Base-by-base conservation (phyloP, 176 grass and related monocot species). In the Juncus effusus region DNA sequence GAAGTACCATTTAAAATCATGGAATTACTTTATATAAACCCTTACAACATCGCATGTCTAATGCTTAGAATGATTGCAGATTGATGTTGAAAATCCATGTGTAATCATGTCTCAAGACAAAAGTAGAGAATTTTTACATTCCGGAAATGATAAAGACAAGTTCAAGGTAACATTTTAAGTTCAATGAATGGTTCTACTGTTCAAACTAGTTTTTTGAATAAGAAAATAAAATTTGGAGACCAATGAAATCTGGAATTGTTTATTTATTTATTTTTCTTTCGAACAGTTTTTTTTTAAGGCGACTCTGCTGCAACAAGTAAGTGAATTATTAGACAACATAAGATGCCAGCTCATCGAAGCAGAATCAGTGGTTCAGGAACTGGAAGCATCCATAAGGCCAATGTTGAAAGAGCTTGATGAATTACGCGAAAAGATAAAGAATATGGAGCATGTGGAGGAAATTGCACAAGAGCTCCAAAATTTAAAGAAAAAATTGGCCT, bases 81-180 rank as follows among this genome's bases (percentile, higher is more conserved):
- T 96, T 65, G 93, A 91, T 68, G 87, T 96, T 75, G 93, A 96
- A 75, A 96, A 96, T 77, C 87, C 93, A 66, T 96, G 93, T 84
- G 93, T 96, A 38, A 91, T 96, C 62, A 96, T 91, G 87, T 91
- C 79, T 55, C 93, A 96, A 76, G 93, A 96, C 77, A 96, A 91
- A 80, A 96, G 93, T 72, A 85, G 87, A 81, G 93, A 91, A 74
- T 96, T 96, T 65, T 81, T 96, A 44, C 87, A 96, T 83, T 96
- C 93, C 53, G 87, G 93, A 64, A 96, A 86, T 65, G 77, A 91
- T 62, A 96, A 62, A 69, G 87, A 96, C 56, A 96, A 89, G 54
- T 96, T 96, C 78, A 91, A 96, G 87, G 87, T 96, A 77, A 60
- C 56, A n/a, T 36, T 56, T 72, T 49, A 36, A 40, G 38, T 80